phyloP scores from a whole-genome alignment of 2,329 filamentous ascomycete species.

The Thermochaetoides dissita region DNA sequence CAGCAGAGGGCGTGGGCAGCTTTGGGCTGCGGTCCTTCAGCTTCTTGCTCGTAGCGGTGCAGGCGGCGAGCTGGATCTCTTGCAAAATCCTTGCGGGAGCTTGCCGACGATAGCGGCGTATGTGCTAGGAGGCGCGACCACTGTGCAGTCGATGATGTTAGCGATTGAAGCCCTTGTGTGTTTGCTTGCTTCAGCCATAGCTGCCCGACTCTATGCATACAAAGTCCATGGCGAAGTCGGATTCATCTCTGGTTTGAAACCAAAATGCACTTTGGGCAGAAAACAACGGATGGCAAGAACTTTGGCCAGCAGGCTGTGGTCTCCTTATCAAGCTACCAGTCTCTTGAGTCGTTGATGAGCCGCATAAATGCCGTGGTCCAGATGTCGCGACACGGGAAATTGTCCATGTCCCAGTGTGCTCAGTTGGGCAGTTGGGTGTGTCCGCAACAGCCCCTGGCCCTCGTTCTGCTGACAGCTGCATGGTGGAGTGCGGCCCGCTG shows the following conservation, averaged over 20 bases:
- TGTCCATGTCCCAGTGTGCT: slow-evolving; percentile 1
- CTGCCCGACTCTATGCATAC: slow-evolving; percentile 19
- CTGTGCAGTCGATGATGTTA: slow-evolving; percentile 22
- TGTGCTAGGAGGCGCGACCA: slow-evolving; percentile 56
- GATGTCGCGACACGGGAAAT: slow-evolving; percentile 18
- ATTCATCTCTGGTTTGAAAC: slow-evolving; percentile 28
- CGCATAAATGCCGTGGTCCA: slow-evolving; percentile 20
- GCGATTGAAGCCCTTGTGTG: slow-evolving; percentile 13
- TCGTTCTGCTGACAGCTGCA: background rate
- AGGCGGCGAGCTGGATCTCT: slow-evolving; percentile 50
- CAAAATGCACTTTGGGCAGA: background rate
- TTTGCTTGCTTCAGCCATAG: slow-evolving; percentile 6
- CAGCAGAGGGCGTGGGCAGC: background rate
- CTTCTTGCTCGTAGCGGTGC: slow-evolving; percentile 53
- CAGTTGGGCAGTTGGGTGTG: slow-evolving; percentile 9
- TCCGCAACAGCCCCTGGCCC: background rate
- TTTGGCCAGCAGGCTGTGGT: no score
- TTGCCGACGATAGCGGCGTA: slow-evolving; percentile 41
- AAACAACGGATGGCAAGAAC: no score
- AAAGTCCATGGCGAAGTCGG: slow-evolving; percentile 40
- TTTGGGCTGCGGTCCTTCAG: no score
- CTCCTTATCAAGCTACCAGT: no score
- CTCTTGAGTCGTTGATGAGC: slow-evolving; percentile 2
- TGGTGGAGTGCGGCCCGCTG: no score
- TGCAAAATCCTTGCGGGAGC: slow-evolving; percentile 43